phyloP scores from a whole-genome alignment of 2,329 filamentous ascomycete species.

The Exophiala sp. region DNA sequence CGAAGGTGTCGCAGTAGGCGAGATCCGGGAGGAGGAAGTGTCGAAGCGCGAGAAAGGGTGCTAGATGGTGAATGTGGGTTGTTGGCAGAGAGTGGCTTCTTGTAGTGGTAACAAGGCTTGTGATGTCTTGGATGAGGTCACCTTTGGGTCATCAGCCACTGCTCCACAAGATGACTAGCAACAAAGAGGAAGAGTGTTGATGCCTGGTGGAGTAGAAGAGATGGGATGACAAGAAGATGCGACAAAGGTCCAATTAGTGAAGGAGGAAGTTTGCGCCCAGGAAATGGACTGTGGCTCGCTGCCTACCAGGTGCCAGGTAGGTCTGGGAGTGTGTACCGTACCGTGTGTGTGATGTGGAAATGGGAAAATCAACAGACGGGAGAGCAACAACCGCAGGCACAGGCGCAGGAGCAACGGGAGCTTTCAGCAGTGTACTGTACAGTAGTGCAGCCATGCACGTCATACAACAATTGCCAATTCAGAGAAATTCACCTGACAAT shows the following conservation, averaged over 20 bases:
- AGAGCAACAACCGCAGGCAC: background rate
- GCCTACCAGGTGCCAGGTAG: no score
- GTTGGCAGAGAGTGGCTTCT: background rate
- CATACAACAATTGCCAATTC: background rate
- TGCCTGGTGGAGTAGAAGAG: background rate
- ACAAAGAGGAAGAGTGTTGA: background rate
- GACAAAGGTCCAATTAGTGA: background rate
- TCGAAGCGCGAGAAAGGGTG: background rate
- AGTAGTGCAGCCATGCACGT: background rate
- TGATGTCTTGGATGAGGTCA: constrained; percentile 20
- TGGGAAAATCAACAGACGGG: no score
- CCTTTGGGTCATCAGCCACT: constrained; percentile 6
- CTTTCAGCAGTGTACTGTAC: no score
- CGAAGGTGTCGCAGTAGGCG: background rate
- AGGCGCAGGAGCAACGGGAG: no score
- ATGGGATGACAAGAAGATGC: background rate
- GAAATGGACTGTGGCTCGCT: no score
- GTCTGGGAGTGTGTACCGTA: no score
- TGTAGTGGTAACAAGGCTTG: constrained; percentile 7
- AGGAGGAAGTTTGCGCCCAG: no score
- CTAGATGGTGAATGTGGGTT: constrained; percentile 5
- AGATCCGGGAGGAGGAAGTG: background rate
- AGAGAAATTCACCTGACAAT: background rate
- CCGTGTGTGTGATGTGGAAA: no score
- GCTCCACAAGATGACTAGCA: background rate